These are phyloP conservation scores for Gyromitra esculenta DNA, from an alignment of 2,329 filamentous ascomycete genomes.

Conservation along the genomic window DNA sequence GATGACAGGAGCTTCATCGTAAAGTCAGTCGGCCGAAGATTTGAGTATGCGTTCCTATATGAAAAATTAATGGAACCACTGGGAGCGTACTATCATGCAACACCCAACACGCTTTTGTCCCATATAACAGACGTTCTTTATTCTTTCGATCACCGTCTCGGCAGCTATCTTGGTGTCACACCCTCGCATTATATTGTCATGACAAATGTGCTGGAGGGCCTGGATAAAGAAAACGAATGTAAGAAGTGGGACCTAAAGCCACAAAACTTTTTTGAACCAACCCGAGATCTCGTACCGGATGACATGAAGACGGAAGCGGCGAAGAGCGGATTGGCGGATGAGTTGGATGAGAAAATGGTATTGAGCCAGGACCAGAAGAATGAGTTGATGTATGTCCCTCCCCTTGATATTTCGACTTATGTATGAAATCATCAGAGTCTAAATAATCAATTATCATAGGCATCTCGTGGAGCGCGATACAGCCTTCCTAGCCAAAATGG, in stretches of 20 bases:
- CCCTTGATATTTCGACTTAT: not conserved
- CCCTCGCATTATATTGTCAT: constrained; percentile 57
- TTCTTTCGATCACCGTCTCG: constrained; percentile 55
- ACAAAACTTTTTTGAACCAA: constrained; percentile 57
- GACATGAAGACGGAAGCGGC: constrained; percentile 52
- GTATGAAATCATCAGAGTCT: constrained; percentile 13
- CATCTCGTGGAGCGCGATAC: constrained; percentile 55
- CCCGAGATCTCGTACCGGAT: constrained; percentile 56
- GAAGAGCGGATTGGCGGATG: constrained; percentile 57
- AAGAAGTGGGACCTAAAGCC: constrained; percentile 58
- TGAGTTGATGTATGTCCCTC: constrained; percentile 49
- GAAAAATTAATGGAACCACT: constrained; percentile 55
- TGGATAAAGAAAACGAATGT: constrained; percentile 55
- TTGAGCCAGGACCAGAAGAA: constrained; percentile 52
- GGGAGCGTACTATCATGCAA: constrained; percentile 50
- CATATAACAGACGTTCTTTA: constrained; percentile 56
- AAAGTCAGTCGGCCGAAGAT: constrained; percentile 56
- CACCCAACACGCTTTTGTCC: constrained; percentile 52
- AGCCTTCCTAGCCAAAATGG: constrained; percentile 55
- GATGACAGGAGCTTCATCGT: constrained; percentile 54
- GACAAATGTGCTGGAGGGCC: constrained; percentile 54
- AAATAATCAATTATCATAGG: constrained; percentile 34
- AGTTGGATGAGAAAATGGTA: constrained; percentile 56
- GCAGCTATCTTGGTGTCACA: constrained; percentile 54
- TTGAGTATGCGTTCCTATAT: constrained; percentile 57